Percentiles rank a stretch among this genome's conserved stretches.
These are phyloP conservation scores for Naegleria gruberi DNA, from an alignment of 208 protist species.

Conservation along the genomic window DNA sequence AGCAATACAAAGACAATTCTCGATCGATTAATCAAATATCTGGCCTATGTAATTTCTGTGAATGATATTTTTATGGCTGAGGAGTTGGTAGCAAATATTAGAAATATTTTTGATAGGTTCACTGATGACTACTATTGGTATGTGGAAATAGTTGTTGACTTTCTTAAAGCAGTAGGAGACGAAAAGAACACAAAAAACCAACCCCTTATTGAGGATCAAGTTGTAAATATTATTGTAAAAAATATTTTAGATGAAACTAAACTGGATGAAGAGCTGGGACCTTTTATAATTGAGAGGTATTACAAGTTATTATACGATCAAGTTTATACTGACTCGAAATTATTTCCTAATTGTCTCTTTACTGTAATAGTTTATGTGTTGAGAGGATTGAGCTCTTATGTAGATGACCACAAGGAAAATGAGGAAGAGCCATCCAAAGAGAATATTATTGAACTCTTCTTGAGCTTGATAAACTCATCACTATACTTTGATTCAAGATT, in stretches of 20 bases:
- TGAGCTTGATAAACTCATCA: not conserved
- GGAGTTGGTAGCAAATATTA: not conserved
- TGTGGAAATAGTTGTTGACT: not conserved
- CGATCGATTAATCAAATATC: not conserved
- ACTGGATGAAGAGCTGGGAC: too few relatives aligned
- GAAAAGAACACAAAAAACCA: not conserved
- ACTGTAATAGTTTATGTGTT: not conserved
- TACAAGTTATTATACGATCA: not conserved
- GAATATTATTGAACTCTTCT: not conserved
- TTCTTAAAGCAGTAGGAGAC: not conserved
- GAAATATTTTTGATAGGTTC: not conserved
- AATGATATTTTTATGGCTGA: not conserved
- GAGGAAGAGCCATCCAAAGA: not conserved
- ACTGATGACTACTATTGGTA: not conserved
- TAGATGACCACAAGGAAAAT: not conserved
- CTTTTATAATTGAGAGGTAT: not conserved
- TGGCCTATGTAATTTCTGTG: not conserved
- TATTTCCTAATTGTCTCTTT: not conserved
- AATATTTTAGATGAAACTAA: not conserved
- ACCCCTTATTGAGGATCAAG: not conserved
- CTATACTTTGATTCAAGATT: not conserved
- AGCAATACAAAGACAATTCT: not conserved
- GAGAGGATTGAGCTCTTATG: not conserved
- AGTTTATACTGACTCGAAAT: not conserved
- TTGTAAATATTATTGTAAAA: not conserved